A percentile compares a stretch with the other conserved stretches of the same genome.
Evolutionary conservation across 1,284 basidiomycete species (phyloP).

Genomic region (Sanghuangporus sanghuang): DNA sequence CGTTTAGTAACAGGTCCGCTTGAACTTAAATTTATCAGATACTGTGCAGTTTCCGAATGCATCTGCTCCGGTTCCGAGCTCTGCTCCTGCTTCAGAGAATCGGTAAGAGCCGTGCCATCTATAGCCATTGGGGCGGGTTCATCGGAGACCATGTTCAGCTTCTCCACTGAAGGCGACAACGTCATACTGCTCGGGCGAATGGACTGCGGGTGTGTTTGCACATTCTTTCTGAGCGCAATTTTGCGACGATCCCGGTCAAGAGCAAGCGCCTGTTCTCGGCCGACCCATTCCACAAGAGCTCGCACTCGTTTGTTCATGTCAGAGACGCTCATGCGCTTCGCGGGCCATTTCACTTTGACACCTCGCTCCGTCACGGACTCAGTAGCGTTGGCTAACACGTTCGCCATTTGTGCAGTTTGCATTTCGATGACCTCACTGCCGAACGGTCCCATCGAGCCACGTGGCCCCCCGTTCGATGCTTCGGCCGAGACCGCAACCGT

Average conservation of each 20-base stretch:
- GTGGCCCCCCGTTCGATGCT: conserved; percentile 22
- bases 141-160: conserved; percentile 21
- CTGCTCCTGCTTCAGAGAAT: conserved; percentile 24
- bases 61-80: conserved; percentile 3
- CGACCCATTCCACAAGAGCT: conserved; percentile 89
- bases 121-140: neutral
- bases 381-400: conserved; percentile 1
- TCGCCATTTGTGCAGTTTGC: conserved; percentile 10
- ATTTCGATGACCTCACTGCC: conserved; percentile 21
- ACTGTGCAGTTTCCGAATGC: conserved; percentile 6
- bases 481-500: conserved; percentile 24
- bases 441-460: neutral
- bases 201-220: neutral
- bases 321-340: conserved; percentile 88
- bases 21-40: neutral
- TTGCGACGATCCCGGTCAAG: conserved; percentile 66
- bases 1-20: neutral
- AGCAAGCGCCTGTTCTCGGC: conserved; percentile 75
- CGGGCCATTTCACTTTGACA: conserved; percentile 91
- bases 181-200: neutral
- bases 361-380: conserved; percentile 59
- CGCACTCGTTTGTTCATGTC: conserved; percentile 98
- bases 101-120: conserved; percentile 14
- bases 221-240: conserved; percentile 49
- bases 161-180: neutral